Evolutionary conservation across 2,329 filamentous ascomycete species (phyloP), one percentile per base, ranked within the genome.

Genomic region (Lecanoromycetidae sp.): DNA sequence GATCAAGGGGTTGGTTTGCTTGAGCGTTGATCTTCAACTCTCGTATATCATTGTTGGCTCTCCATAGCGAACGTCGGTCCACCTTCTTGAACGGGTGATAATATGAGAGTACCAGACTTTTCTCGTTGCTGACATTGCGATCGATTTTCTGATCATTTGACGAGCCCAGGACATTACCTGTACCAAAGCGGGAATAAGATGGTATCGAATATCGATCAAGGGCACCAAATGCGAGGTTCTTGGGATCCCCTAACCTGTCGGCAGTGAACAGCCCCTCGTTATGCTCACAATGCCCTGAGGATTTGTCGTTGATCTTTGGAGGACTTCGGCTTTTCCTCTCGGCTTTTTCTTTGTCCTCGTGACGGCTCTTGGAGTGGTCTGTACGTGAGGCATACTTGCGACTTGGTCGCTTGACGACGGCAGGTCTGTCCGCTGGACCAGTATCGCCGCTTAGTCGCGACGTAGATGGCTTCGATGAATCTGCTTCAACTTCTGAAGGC

Each of bases 221-320:
- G 23, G 76, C 74, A 2, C 84, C 85, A 60, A 88, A 95, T 22
- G 74, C 74, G 36, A 82, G 63, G 54, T 91, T 87, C 39, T 87
- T 73, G 4, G 73, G 68, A 57, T 96, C 90, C 0, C 90, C 88
- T 57, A 78, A 79, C 34, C 70, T 77, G 63, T 96, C 90, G 43
- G 84, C 57, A 36, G 77, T 57, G 60, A 77, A 88, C 3, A 72
- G 59, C 5, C 26, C 5, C 4, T 9, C 5, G n/a, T 7, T 23
- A 2, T 13, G 13, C 12, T 33, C 27, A 19, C 35, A n/a, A n/a
- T n/a, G n/a, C n/a, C n/a, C n/a, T n/a, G n/a, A n/a, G n/a, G n/a
- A n/a, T n/a, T n/a, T n/a, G n/a, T n/a, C n/a, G n/a, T n/a, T n/a
- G n/a, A n/a, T n/a, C n/a, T n/a, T n/a, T n/a, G n/a, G n/a, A n/a